Conservation (phyloP, 1,139 yeast genomes). For the Candida dubliniensis region DNA sequence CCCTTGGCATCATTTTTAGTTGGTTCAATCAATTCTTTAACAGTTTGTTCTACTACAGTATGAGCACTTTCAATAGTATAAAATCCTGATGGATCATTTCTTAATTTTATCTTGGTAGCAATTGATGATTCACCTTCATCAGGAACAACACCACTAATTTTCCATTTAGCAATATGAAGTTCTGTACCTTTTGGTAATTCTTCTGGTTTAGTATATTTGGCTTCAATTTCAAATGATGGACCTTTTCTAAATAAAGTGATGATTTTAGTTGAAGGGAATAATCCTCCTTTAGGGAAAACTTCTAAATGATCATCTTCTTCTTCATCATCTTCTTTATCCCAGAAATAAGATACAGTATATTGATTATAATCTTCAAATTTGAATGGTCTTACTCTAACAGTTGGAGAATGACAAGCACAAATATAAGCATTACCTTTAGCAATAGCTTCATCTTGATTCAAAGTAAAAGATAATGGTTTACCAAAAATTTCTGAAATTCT, state of each 20-base stretch:
- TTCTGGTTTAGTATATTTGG: slow-evolving; percentile 76
- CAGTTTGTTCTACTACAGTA: slow-evolving; percentile 88
- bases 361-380: slow-evolving; percentile 95
- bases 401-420: slow-evolving; percentile 99
- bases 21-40: slow-evolving; percentile 77
- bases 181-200: slow-evolving; percentile 74
- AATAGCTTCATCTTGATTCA: slow-evolving; percentile 98
- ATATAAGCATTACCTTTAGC: slow-evolving; percentile 99
- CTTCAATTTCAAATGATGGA: slow-evolving; percentile 77
- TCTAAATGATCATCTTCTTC: slow-evolving; percentile 90
- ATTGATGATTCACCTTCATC: slow-evolving; percentile 74
- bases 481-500: slow-evolving; percentile 79
- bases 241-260: slow-evolving; percentile 90
- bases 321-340: slow-evolving; percentile 94
- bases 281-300: slow-evolving; percentile 93
- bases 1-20: too few species aligned
- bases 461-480: slow-evolving; percentile 86
- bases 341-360: slow-evolving; percentile 88
- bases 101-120: slow-evolving; percentile 88
- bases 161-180: slow-evolving; percentile 78
- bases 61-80: slow-evolving; percentile 92
- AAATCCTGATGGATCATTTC: slow-evolving; percentile 97
- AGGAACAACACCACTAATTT: slow-evolving; percentile 80
- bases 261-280: slow-evolving; percentile 93
- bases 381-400: slow-evolving; percentile 97